Conservation (phyloP, 805 yeast species). For the Candida fluviatilis region DNA sequence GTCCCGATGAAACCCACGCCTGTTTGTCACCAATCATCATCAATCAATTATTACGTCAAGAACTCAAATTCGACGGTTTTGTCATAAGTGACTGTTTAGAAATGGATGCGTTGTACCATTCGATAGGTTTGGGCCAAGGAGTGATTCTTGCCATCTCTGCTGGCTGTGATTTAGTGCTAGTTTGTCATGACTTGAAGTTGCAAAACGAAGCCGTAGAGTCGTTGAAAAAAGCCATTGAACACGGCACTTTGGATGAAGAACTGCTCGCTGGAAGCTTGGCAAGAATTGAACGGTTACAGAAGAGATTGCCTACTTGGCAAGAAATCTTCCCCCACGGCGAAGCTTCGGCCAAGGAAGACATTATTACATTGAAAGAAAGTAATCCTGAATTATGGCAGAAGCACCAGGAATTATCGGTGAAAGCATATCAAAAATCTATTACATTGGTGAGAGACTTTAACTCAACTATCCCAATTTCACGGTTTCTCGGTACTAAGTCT, state of each 20-base stretch:
- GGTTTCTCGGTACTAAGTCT: slow-evolving; percentile 34
- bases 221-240: slow-evolving; percentile 31
- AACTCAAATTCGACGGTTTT: slow-evolving; percentile 51
- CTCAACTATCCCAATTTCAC: slow-evolving; percentile 45
- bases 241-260: slow-evolving; percentile 42
- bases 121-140: slow-evolving; percentile 66
- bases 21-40: slow-evolving; percentile 54
- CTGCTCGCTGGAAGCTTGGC: slow-evolving; percentile 34
- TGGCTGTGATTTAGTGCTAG: slow-evolving; percentile 61
- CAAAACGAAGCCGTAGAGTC: slow-evolving; percentile 54
- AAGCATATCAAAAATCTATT: slow-evolving; percentile 48
- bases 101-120: slow-evolving; percentile 58
- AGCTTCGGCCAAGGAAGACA: slow-evolving; percentile 18
- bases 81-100: slow-evolving; percentile 59
- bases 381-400: slow-evolving; percentile 32
- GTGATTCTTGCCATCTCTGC: slow-evolving; percentile 59
- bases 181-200: slow-evolving; percentile 50
- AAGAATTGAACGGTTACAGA: slow-evolving; percentile 43
- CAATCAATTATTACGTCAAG: slow-evolving; percentile 46
- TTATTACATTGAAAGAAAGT: slow-evolving; percentile 15
- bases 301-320: slow-evolving; percentile 41
- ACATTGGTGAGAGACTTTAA: slow-evolving; percentile 53
- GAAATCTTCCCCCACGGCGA: slow-evolving; percentile 36
- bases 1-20: slow-evolving; percentile 60
- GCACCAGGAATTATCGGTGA: slow-evolving; percentile 41